Base-by-base conservation (phyloP, 225 moss, liverwort and hornwort species). In the Lunularia cruciata region DNA sequence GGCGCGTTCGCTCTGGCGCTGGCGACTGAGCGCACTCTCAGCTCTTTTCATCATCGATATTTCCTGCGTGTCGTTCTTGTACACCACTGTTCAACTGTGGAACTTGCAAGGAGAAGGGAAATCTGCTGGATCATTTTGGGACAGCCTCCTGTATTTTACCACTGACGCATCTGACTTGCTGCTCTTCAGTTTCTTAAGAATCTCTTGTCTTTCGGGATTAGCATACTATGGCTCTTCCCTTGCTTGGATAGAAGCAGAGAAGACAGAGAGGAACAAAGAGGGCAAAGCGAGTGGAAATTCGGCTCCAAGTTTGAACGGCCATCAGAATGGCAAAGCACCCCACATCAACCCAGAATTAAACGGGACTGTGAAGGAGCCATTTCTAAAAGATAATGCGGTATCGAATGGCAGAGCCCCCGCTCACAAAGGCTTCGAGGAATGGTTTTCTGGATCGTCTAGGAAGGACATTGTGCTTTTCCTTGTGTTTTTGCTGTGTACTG, bases 361-460 rank as follows among this genome's bases (percentile, higher is more conserved):
- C 47, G 82, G 72, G 12, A 80, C 75, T 33, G 31, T 95, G 40
- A 84, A 71, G 54, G 88, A 95, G 71, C 87, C 95, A 8, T 78
- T 95, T 30, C 55, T 95, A 64, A 86, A 75, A 71, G 88, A 87
- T 0, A 71, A 37, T 16, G 67, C 74, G 26, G 51, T 20, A 14
- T 47, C 63, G 18, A 78, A 39, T 73, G 75, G 71, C n/a, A 81
- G 72, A n/a, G 54, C 52, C 4, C 28, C 61, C 4, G 16, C 42
- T 12, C 74, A 27, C 22, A 63, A 49, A 26, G 82, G 78, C 35
- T 85, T 86, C 62, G 87, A 90, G 46, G 88, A 90, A 63, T 95
- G 90, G 95, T 95, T 95, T 63, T 88, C 95, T 28, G 92, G 88
- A 37, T 92, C 95, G 14, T 90, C 95, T 2, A 82, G 77, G 78